Percentiles rank a stretch among this genome's conserved stretches.
Conservation (phyloP, 352 stramenopile genomes). For the Globisporangium emineosum region DNA sequence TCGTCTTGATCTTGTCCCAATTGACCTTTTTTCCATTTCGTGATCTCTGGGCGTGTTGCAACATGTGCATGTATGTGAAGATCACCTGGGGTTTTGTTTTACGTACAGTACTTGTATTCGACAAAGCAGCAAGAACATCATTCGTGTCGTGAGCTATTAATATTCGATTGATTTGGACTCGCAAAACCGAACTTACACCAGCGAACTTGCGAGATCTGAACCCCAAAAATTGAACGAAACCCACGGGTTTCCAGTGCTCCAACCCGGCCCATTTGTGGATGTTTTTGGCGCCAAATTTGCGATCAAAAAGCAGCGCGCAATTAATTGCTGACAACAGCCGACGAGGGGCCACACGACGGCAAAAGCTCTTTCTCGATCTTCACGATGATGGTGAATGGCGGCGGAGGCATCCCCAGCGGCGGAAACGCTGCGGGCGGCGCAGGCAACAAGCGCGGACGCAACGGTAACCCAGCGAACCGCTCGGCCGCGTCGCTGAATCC, state of each 20-base stretch:
- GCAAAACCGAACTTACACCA: background rate
- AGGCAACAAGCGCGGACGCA: slow-evolving; percentile 39
- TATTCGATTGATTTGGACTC: background rate
- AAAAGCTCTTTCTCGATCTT: background rate
- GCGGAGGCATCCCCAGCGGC: slow-evolving; percentile 6
- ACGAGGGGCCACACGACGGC: background rate
- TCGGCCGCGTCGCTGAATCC: slow-evolving; percentile 32
- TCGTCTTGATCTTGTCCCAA: too few species aligned
- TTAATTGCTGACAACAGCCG: too few species aligned
- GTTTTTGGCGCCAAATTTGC: slow-evolving; percentile 11
- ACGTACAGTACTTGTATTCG: background rate
- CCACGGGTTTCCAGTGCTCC: too few species aligned
- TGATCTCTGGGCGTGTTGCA: too few species aligned
- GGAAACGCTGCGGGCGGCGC: slow-evolving; percentile 7
- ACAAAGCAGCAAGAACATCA: background rate
- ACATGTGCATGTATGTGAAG: too few species aligned
- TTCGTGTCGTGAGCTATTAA: background rate
- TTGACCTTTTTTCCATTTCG: background rate
- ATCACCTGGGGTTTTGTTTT: background rate
- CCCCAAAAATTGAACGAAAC: too few species aligned
- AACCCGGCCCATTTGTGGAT: too few species aligned
- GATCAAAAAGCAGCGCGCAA: background rate
- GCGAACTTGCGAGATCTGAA: too few species aligned
- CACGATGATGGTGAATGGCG: slow-evolving; percentile 18
- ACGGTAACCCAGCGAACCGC: slow-evolving; percentile 20